A percentile compares a stretch with the other conserved stretches of the same genome.
Evolutionary conservation across 1,139 yeast genomes (phyloP).

Genomic region (Hemisphaericaspora xylanilytica): DNA sequence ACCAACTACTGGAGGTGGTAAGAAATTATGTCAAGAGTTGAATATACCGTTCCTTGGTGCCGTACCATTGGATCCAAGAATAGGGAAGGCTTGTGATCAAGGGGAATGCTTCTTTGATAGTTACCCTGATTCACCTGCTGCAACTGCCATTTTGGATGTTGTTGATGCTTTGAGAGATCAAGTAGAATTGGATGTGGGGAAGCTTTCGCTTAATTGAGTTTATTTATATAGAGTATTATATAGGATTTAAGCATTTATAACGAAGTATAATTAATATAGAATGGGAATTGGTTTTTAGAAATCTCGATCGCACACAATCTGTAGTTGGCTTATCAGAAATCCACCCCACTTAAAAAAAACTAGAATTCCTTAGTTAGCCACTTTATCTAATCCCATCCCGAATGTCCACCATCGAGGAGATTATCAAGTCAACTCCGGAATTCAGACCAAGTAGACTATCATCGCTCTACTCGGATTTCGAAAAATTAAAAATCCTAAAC

Average conservation of each 20-base stretch:
- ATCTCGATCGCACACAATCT: no score
- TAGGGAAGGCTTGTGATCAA: slow-evolving; percentile 81
- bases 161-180: slow-evolving; percentile 61
- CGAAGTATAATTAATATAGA: no score
- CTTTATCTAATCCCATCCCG: no score
- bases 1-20: slow-evolving; percentile 97
- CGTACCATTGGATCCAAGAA: slow-evolving; percentile 94
- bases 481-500: slow-evolving; percentile 48
- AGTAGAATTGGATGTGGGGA: slow-evolving; percentile 28
- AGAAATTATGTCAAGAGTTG: slow-evolving; percentile 74
- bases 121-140: slow-evolving; percentile 92
- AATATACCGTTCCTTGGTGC: slow-evolving; percentile 78
- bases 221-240: background rate
- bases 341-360: no score
- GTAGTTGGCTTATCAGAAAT: no score
- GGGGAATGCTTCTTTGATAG: slow-evolving; percentile 86
- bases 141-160: slow-evolving; percentile 79
- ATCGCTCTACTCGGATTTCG: slow-evolving; percentile 66
- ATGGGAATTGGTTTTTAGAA: no score
- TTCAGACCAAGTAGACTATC: slow-evolving; percentile 52
- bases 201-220: slow-evolving; percentile 9
- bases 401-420: slow-evolving; percentile 13
- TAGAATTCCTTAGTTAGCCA: no score
- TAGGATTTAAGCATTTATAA: no score
- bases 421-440: slow-evolving; percentile 18